Conservation (phyloP, 352 stramenopile genomes). For the Phytopythium oedochilum region DNA sequence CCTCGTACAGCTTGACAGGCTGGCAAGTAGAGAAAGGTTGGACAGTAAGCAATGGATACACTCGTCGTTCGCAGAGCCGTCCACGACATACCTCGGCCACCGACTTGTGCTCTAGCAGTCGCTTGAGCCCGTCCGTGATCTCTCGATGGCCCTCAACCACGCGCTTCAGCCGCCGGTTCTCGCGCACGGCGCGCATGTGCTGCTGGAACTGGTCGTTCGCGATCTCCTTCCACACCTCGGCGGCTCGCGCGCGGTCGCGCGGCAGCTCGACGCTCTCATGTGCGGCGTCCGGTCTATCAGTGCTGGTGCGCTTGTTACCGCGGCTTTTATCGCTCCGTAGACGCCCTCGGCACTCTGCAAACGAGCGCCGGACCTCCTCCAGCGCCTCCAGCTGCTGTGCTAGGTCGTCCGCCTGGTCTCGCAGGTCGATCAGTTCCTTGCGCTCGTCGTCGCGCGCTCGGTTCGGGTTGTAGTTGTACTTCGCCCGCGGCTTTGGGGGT, state of each 20-base stretch:
- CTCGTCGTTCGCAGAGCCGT: no score
- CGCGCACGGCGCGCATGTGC: slow-evolving; percentile 37
- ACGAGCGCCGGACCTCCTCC: slow-evolving; percentile 5
- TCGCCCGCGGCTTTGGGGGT: slow-evolving; percentile 6
- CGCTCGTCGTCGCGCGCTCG: slow-evolving; percentile 26
- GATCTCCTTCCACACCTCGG: slow-evolving; percentile 32
- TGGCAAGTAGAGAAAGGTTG: no score
- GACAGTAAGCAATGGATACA: not conserved
- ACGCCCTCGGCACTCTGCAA: not conserved
- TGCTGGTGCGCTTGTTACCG: not conserved
- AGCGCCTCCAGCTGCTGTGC: slow-evolving; percentile 25
- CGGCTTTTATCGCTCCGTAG: not conserved
- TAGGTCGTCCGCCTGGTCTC: slow-evolving; percentile 32
- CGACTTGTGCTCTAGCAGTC: slow-evolving; percentile 22
- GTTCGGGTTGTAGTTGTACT: slow-evolving; percentile 29
- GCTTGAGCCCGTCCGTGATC: slow-evolving; percentile 40
- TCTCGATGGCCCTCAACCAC: slow-evolving; percentile 59
- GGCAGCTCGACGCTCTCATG: not conserved
- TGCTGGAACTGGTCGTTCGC: slow-evolving; percentile 31
- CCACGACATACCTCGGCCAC: slow-evolving; percentile 12
- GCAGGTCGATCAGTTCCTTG: slow-evolving; percentile 35
- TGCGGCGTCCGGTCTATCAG: not conserved
- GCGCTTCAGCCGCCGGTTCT: slow-evolving; percentile 47
- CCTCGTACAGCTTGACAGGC: slow-evolving; percentile 23
- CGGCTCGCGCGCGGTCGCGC: slow-evolving; percentile 2